Conservation (phyloP, 441 rosid genomes). For the Arabidopsis lyrata region DNA sequence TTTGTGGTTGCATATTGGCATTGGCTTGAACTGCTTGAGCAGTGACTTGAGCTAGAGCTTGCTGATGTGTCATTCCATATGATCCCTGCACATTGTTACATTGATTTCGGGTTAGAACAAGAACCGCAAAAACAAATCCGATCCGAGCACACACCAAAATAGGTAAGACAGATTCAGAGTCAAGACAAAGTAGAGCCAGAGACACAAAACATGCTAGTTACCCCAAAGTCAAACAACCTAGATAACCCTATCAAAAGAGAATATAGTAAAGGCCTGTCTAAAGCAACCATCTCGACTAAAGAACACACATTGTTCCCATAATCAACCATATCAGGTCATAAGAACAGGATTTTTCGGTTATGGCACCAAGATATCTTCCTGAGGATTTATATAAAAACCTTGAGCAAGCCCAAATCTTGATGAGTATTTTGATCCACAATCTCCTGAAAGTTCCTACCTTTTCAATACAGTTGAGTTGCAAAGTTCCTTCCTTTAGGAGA, state of each 20-base stretch:
- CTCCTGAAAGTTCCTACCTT: conserved; percentile 11
- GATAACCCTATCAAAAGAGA: conserved; percentile 13
- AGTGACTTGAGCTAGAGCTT: conserved; percentile 82
- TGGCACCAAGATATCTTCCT: conserved; percentile 3
- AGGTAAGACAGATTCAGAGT: background rate
- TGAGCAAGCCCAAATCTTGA: conserved; percentile 31
- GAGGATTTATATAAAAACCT: background rate
- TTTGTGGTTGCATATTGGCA: conserved; percentile 50
- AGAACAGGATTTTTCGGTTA: background rate
- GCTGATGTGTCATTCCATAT: conserved; percentile 85
- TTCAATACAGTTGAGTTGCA: conserved; percentile 15
- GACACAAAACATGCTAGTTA: background rate
- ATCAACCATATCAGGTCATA: conserved; percentile 5
- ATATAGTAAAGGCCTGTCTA: background rate
- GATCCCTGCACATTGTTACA: conserved; percentile 56
- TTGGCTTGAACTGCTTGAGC: conserved; percentile 73
- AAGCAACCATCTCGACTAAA: background rate
- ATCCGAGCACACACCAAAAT: background rate
- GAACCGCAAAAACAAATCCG: conserved; percentile 21
- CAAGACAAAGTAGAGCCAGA: conserved; percentile 1
- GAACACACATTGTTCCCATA: background rate
- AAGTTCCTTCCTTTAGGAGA: conserved; percentile 18
- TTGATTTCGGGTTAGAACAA: conserved; percentile 32
- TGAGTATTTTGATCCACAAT: conserved; percentile 27
- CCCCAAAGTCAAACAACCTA: background rate